phyloP scores from a whole-genome alignment of 2,329 filamentous ascomycete species.

The Penicillium sp. region DNA sequence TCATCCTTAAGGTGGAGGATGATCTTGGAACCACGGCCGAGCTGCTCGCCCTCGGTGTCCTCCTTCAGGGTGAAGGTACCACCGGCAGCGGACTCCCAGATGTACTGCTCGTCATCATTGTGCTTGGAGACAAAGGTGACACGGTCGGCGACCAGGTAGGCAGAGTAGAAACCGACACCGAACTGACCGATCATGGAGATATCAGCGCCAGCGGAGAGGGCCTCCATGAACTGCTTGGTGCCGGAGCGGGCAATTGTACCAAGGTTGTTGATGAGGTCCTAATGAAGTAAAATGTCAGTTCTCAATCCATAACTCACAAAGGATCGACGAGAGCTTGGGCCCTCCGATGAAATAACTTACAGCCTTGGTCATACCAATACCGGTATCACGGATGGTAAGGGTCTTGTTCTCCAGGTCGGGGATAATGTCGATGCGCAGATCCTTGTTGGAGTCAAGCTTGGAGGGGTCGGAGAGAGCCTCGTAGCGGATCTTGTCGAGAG shows the following conservation, averaged over 20 bases:
- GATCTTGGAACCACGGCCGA: constrained; percentile 96
- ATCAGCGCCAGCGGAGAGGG: constrained; percentile 94
- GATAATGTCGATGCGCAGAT: constrained; percentile 98
- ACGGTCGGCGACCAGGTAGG: constrained; percentile 97
- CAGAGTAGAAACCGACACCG: constrained; percentile 99
- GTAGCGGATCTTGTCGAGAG: constrained; percentile 99
- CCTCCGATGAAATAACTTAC: constrained; percentile 58
- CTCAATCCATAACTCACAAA: not conserved
- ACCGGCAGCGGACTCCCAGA: constrained; percentile 97
- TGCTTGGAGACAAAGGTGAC: constrained; percentile 96
- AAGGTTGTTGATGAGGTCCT: constrained; percentile 99
- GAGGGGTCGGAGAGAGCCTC: constrained; percentile 94
- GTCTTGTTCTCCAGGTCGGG: constrained; percentile 98
- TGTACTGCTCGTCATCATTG: constrained; percentile 99
- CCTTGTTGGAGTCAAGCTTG: constrained; percentile 97
- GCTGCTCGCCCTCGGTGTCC: constrained; percentile 85
- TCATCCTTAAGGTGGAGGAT: constrained; percentile 99
- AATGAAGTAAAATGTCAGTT: not conserved
- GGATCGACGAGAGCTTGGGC: not conserved
- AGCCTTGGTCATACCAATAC: constrained; percentile 99
- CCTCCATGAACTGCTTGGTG: constrained; percentile 99
- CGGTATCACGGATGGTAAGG: constrained; percentile 92
- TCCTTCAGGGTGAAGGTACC: constrained; percentile 92
- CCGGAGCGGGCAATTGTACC: constrained; percentile 99
- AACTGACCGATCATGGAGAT: constrained; percentile 99